These are phyloP conservation scores for Ormosia semicastrata DNA, from an alignment of 306 rosid species.

Conservation along the genomic window DNA sequence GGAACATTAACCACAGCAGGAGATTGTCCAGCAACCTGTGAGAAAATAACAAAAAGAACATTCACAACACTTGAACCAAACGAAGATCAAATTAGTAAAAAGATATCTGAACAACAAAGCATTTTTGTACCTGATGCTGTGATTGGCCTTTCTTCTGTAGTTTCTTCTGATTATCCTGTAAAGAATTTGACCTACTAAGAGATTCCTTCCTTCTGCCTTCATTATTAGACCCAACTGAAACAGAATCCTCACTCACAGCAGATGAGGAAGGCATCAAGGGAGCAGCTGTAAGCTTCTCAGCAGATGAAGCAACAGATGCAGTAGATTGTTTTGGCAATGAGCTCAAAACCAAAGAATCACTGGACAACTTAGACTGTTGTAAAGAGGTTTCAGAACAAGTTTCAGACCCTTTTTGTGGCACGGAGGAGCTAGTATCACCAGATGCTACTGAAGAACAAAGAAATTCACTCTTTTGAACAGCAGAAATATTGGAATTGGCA, in stretches of 20 bases:
- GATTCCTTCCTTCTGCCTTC: conserved; percentile 55
- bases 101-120: background rate
- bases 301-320: conserved; percentile 40
- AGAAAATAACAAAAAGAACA: background rate
- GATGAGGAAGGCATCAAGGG: conserved; percentile 30
- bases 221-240: conserved; percentile 29
- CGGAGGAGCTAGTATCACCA: conserved; percentile 37
- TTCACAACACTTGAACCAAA: background rate
- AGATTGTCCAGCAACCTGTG: conserved; percentile 59
- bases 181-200: conserved; percentile 57
- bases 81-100: background rate
- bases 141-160: conserved; percentile 48
- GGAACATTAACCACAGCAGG: conserved; percentile 29
- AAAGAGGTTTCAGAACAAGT: conserved; percentile 26
- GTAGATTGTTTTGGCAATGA: conserved; percentile 36
- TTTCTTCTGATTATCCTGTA: conserved; percentile 65
- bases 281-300: conserved; percentile 38
- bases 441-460: conserved; percentile 37
- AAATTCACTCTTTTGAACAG: conserved; percentile 48
- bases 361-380: conserved; percentile 34
- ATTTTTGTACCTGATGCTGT: conserved; percentile 59
- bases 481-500: conserved; percentile 41
- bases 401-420: conserved; percentile 42
- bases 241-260: conserved; percentile 39
- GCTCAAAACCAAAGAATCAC: conserved; percentile 33